Conservation (phyloP, 78 protist species). For the Chrysochromulina parva region DNA sequence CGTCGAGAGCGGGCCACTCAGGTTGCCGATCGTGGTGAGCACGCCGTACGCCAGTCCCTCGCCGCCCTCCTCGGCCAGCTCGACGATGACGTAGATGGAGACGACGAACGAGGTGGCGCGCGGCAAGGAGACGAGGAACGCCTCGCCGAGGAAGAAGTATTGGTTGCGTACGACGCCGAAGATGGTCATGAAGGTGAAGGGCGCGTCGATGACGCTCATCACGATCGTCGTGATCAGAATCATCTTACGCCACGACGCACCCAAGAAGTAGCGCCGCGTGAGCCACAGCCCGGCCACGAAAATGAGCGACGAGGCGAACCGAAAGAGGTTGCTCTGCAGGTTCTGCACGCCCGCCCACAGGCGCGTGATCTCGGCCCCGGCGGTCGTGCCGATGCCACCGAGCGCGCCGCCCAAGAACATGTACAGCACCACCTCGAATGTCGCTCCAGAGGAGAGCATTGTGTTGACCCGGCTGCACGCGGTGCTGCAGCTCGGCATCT, state of each 20-base stretch:
- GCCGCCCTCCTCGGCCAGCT: background rate
- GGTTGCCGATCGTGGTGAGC: background rate
- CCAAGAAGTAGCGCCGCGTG: background rate
- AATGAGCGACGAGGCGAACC: background rate
- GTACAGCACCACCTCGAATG: too few species aligned
- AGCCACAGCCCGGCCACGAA: background rate
- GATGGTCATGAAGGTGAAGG: background rate
- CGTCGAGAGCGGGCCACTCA: background rate
- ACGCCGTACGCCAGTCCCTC: background rate
- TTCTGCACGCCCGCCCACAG: background rate
- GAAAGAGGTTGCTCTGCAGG: background rate
- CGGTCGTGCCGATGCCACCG: background rate
- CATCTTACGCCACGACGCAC: background rate
- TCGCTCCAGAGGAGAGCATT: too few species aligned
- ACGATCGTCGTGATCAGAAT: background rate
- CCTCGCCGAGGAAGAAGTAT: background rate
- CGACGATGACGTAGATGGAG: background rate
- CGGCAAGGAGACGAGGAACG: background rate
- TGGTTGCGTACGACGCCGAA: background rate
- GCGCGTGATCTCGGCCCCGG: background rate
- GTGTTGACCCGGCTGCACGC: too few species aligned
- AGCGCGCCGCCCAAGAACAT: background rate
- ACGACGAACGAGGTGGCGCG: background rate
- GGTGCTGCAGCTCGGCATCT: too few species aligned
- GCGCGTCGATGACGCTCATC: background rate